Conservation (phyloP, 148 eudicot genomes). For the Vaccinium myrtillus region DNA sequence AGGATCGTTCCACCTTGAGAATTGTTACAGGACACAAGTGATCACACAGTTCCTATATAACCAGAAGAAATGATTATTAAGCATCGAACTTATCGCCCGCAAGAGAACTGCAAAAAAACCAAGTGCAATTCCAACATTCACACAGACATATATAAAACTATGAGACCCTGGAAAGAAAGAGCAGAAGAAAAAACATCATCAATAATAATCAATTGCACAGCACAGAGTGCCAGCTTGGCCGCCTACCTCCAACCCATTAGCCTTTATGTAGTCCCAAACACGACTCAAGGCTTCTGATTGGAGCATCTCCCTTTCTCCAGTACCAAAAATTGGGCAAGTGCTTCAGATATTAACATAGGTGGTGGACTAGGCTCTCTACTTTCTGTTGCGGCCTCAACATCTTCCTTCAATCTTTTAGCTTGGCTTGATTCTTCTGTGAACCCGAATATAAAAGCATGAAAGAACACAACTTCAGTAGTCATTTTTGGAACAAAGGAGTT, state of each 20-base stretch:
- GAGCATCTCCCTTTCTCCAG: conserved; percentile 56
- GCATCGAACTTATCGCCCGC: not conserved
- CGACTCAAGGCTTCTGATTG: conserved; percentile 53
- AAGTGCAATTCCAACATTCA: not conserved
- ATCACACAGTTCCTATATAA: not conserved
- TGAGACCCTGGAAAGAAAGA: not conserved
- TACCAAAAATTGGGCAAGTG: conserved; percentile 64
- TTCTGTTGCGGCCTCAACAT: conserved; percentile 37
- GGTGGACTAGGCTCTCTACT: conserved; percentile 38
- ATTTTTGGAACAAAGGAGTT: not conserved
- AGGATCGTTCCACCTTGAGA: not conserved
- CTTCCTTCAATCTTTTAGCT: conserved; percentile 46
- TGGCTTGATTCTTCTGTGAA: conserved; percentile 46
- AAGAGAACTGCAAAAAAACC: not conserved
- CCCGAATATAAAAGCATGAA: not conserved
- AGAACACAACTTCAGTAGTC: not conserved
- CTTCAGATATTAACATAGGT: conserved; percentile 55
- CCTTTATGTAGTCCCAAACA: conserved; percentile 63
- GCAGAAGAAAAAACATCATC: not conserved
- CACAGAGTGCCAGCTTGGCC: not conserved
- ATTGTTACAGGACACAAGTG: not conserved
- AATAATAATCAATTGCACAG: not conserved
- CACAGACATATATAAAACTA: not conserved
- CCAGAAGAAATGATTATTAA: not conserved
- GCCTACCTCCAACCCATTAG: conserved; percentile 58